phyloP scores from a whole-genome alignment of 805 yeast genomes.

The Myxozyma lipomycoides region DNA sequence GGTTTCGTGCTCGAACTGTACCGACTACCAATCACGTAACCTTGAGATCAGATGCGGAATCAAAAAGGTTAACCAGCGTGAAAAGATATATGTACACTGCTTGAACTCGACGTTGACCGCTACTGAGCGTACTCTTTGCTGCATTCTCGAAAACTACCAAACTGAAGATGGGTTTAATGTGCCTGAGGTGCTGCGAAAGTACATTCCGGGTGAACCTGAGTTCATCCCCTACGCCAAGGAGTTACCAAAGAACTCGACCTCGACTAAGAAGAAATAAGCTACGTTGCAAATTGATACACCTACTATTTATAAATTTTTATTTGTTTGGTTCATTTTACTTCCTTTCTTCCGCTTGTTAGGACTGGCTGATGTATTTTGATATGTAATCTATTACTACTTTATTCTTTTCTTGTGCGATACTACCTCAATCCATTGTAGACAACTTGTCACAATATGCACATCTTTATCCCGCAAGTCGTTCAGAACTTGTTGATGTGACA shows the following conservation, averaged over 20 bases:
- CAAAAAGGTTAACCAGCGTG: slow-evolving; percentile 89
- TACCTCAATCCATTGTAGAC: slow-evolving; percentile 3
- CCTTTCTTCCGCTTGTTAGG: not conserved
- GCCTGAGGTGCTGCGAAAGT: slow-evolving; percentile 93
- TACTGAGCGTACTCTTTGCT: slow-evolving; percentile 96
- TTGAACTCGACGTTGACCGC: slow-evolving; percentile 96
- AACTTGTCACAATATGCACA: slow-evolving; percentile 6
- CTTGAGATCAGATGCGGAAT: slow-evolving; percentile 98
- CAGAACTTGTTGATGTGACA: slow-evolving; percentile 4
- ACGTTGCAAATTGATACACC: not conserved
- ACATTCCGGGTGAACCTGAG: slow-evolving; percentile 98
- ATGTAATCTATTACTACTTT: not conserved
- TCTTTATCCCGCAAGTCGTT: slow-evolving; percentile 11
- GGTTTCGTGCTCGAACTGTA: slow-evolving; percentile 98
- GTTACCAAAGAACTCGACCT: slow-evolving; percentile 89
- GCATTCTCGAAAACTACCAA: slow-evolving; percentile 96
- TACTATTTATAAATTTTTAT: not conserved
- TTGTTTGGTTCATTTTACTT: not conserved
- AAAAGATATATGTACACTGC: slow-evolving; percentile 97
- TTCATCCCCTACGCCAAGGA: slow-evolving; percentile 87
- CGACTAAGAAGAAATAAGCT: slow-evolving; percentile 51
- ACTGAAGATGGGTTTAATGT: slow-evolving; percentile 84
- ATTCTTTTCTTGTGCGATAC: slow-evolving; percentile 2
- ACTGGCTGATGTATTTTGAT: not conserved
- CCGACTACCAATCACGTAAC: slow-evolving; percentile 98